These are phyloP conservation scores for Opeltia flavorubescens DNA, from an alignment of 495 filamentous ascomycete species.

Conservation along the genomic window DNA sequence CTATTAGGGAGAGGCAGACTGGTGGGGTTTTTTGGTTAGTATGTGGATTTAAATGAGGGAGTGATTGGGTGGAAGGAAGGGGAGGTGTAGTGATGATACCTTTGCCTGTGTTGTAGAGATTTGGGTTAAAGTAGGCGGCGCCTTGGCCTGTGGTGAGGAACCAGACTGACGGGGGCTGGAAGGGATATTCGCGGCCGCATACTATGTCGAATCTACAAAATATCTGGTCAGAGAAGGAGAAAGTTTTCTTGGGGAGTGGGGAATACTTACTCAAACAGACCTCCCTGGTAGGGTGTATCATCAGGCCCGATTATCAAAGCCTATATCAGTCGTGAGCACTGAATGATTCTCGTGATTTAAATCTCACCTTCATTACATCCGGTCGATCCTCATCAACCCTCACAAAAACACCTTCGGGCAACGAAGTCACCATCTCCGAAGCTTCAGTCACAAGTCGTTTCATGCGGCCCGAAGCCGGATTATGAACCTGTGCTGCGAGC, in stretches of 20 bases:
- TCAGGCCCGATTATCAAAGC: slow-evolving; percentile 41
- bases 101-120: slow-evolving; percentile 41
- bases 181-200: slow-evolving; percentile 32
- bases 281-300: slow-evolving; percentile 46
- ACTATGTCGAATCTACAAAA: slow-evolving; percentile 37
- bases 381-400: slow-evolving; percentile 35
- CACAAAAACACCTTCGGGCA: slow-evolving; percentile 47
- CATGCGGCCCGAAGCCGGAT: slow-evolving; percentile 25
- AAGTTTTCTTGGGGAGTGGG: too few species aligned
- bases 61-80: neutral
- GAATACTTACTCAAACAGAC: slow-evolving; percentile 36
- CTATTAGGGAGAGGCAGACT: slow-evolving; percentile 46
- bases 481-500: neutral
- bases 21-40: neutral
- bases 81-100: slow-evolving; percentile 20
- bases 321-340: neutral
- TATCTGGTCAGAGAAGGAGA: too few species aligned
- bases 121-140: slow-evolving; percentile 38
- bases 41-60: too few species aligned
- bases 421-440: slow-evolving; percentile 31
- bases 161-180: slow-evolving; percentile 30
- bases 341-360: neutral
- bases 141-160: slow-evolving; percentile 38
- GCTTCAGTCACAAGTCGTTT: slow-evolving; percentile 37
- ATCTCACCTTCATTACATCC: slow-evolving; percentile 35